Percentiles rank a stretch among this genome's conserved stretches.
Conservation (phyloP, 2,329 filamentous ascomycete species). For the Talaromyces sp. region DNA sequence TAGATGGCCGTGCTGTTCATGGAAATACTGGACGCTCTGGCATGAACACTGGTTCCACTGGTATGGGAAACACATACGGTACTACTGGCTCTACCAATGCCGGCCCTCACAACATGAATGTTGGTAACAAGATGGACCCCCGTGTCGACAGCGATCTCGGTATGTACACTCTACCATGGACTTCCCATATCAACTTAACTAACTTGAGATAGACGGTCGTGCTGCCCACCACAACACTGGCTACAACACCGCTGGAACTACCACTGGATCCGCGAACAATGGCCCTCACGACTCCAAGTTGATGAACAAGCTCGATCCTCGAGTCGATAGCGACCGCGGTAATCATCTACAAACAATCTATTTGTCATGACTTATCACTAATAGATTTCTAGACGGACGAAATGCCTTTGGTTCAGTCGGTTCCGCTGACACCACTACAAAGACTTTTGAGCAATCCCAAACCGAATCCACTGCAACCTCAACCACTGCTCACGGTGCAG, state of each 20-base stretch:
- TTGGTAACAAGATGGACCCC: slow-evolving; percentile 30
- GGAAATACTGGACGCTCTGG: slow-evolving; percentile 17
- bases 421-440: neutral
- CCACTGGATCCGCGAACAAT: slow-evolving; percentile 25
- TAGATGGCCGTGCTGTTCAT: slow-evolving; percentile 12
- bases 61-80: slow-evolving; percentile 4
- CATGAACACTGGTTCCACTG: neutral
- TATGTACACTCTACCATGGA: slow-evolving; percentile 3
- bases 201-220: slow-evolving; percentile 11
- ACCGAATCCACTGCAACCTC: slow-evolving; percentile 3
- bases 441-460: slow-evolving; percentile 11
- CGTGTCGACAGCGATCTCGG: slow-evolving; percentile 38
- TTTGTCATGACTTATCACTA: neutral
- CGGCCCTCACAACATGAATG: slow-evolving; percentile 34
- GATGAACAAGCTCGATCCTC: slow-evolving; percentile 32
- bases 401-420: slow-evolving; percentile 7
- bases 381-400: neutral
- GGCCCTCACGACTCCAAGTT: slow-evolving; percentile 35
- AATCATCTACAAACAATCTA: neutral
- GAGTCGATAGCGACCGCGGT: slow-evolving; percentile 36
- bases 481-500: slow-evolving; percentile 1
- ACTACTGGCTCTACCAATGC: slow-evolving; percentile 27
- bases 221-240: slow-evolving; percentile 2
- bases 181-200: neutral
- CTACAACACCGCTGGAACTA: slow-evolving; percentile 4